These are phyloP conservation scores for Priceomyces melissophilus DNA, from an alignment of 805 yeast species.

Conservation along the genomic window DNA sequence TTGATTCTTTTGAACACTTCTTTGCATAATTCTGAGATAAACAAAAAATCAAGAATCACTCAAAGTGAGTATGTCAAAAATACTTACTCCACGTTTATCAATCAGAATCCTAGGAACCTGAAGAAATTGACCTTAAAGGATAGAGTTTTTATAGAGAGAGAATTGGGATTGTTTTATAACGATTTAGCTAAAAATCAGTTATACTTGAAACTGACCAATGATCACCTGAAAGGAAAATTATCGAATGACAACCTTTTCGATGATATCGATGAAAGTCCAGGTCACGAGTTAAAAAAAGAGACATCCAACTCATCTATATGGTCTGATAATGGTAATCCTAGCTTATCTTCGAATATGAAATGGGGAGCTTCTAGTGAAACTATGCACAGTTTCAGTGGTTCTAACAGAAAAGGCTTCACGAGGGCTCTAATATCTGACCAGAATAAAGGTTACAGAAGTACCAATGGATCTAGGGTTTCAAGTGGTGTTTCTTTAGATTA, in stretches of 20 bases:
- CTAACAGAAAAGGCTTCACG: conserved; percentile 35
- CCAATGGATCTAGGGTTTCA: conserved; percentile 10
- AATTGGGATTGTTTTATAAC: conserved; percentile 44
- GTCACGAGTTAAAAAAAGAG: conserved; percentile 20
- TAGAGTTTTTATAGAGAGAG: conserved; percentile 42
- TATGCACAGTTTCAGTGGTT: conserved; percentile 10
- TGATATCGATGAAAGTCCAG: background rate
- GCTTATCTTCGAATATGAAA: conserved; percentile 28
- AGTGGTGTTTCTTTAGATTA: conserved; percentile 9
- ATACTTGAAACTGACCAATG: conserved; percentile 27
- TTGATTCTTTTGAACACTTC: conserved; percentile 74
- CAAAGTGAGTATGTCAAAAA: conserved; percentile 41
- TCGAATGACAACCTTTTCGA: background rate
- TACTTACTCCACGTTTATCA: conserved; percentile 40
- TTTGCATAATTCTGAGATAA: conserved; percentile 52
- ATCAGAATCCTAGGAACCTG: conserved; percentile 28
- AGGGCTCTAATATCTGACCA: conserved; percentile 36
- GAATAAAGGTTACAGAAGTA: conserved; percentile 18
- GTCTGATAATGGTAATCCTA: conserved; percentile 25
- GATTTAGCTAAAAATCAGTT: conserved; percentile 37
- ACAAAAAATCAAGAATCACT: conserved; percentile 35
- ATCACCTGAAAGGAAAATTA: background rate
- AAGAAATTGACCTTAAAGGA: conserved; percentile 33
- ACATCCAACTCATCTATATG: conserved; percentile 32
- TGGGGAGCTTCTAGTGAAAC: conserved; percentile 25